phyloP scores from a whole-genome alignment of 768 basidiomycete genomes.

The Mrakia frigida region DNA sequence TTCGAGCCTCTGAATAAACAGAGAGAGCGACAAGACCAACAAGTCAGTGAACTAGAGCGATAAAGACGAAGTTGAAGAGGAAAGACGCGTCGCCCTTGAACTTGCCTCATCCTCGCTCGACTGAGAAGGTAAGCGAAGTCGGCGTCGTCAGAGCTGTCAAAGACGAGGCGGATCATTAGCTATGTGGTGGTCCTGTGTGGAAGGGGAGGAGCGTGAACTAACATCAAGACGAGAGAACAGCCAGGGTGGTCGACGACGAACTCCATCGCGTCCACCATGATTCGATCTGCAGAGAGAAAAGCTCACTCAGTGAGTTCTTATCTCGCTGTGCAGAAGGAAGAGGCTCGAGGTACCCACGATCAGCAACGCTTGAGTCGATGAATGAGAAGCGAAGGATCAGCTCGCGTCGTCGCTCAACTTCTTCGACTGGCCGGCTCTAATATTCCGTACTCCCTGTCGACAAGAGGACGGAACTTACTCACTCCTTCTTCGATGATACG shows the following conservation, averaged over 20 bases:
- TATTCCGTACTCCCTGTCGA: too few species aligned
- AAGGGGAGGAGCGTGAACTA: background rate
- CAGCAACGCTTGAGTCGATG: background rate
- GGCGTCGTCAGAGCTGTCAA: background rate
- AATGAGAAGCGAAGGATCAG: too few species aligned
- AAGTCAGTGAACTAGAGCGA: background rate
- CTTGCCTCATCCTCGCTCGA: background rate
- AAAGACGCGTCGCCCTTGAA: background rate
- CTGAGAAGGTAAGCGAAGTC: constrained; percentile 4
- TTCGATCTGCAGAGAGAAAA: background rate
- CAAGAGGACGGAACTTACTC: too few species aligned
- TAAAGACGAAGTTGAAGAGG: background rate
- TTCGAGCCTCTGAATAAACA: background rate
- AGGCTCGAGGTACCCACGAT: background rate
- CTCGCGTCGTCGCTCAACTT: too few species aligned
- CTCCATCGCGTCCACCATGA: background rate
- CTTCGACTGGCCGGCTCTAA: too few species aligned
- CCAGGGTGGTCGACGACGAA: background rate
- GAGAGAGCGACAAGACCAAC: too few species aligned
- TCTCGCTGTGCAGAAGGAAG: background rate
- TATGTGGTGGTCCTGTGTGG: background rate
- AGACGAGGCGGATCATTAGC: background rate
- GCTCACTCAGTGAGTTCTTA: background rate
- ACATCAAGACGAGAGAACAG: background rate
- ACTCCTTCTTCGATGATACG: too few species aligned